A percentile compares a stretch with the other conserved stretches of the same genome.
Conservation (phyloP, 352 stramenopile genomes). For the Pythium volutum region DNA sequence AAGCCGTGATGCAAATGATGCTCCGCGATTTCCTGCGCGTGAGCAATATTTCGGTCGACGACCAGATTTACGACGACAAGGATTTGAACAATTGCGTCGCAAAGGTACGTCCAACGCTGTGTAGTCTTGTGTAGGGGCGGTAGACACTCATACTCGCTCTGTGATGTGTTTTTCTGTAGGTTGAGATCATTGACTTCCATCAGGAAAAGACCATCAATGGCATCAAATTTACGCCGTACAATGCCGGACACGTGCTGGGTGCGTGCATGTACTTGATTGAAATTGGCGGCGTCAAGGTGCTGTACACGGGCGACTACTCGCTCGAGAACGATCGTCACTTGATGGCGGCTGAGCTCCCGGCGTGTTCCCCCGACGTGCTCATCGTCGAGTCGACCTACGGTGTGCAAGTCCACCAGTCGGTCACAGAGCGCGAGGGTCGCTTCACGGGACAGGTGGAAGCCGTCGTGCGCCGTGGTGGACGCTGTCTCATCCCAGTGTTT, state of each 20-base stretch:
- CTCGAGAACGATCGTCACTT: slow-evolving; percentile 98
- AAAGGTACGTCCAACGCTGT: slow-evolving; percentile 45
- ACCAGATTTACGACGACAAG: slow-evolving; percentile 92
- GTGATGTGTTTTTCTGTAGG: slow-evolving; percentile 24
- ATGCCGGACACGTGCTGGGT: slow-evolving; percentile 98
- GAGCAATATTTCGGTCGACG: slow-evolving; percentile 92
- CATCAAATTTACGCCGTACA: slow-evolving; percentile 98
- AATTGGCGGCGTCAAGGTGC: slow-evolving; percentile 95
- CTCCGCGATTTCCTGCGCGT: slow-evolving; percentile 97
- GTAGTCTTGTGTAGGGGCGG: no score
- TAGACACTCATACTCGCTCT: no score
- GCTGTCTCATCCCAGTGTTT: slow-evolving; percentile 98
- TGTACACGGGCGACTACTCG: slow-evolving; percentile 99
- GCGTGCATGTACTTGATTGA: slow-evolving; percentile 99
- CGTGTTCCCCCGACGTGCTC: slow-evolving; percentile 95
- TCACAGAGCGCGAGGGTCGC: slow-evolving; percentile 94
- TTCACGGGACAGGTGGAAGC: slow-evolving; percentile 97
- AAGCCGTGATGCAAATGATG: slow-evolving; percentile 98
- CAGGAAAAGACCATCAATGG: slow-evolving; percentile 96
- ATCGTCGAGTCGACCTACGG: slow-evolving; percentile 99
- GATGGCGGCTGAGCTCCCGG: slow-evolving; percentile 88
- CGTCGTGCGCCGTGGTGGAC: slow-evolving; percentile 94
- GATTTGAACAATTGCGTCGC: slow-evolving; percentile 96
- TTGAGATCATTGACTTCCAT: slow-evolving; percentile 99
- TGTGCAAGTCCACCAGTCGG: slow-evolving; percentile 95